These are phyloP conservation scores for Talaromyces sp. DNA, from an alignment of 2,329 filamentous ascomycete genomes.

Conservation along the genomic window DNA sequence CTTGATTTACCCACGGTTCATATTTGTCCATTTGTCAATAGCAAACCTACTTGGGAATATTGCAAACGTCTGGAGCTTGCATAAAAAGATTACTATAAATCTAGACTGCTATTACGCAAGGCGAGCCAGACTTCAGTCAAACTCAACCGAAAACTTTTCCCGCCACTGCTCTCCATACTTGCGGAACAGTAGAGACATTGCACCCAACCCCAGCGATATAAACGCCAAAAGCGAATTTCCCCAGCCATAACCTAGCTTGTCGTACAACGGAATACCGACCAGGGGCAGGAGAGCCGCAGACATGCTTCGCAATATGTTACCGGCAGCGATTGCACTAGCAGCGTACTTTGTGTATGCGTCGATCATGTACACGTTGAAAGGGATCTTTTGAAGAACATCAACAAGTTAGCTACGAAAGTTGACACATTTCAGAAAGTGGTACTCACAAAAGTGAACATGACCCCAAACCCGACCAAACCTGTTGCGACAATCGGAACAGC, in stretches of 20 bases:
- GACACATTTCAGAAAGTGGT: background rate
- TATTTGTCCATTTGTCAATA: background rate
- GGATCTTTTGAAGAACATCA: background rate
- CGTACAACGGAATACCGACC: conserved; percentile 50
- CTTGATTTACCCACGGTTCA: background rate
- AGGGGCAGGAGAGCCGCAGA: conserved; percentile 57
- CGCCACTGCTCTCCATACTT: conserved; percentile 23
- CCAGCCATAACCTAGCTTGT: conserved; percentile 43
- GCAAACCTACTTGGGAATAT: background rate
- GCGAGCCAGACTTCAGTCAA: background rate
- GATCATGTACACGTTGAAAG: conserved; percentile 57
- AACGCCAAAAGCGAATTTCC: conserved; percentile 52
- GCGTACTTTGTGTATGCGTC: conserved; percentile 47
- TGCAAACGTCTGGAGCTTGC: too few species aligned
- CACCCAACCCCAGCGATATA: conserved; percentile 47
- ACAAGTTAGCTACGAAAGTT: background rate
- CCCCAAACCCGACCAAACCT: conserved; percentile 49
- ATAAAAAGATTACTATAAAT: background rate
- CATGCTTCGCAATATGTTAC: conserved; percentile 51
- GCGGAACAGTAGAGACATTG: conserved; percentile 30
- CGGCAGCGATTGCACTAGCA: conserved; percentile 48
- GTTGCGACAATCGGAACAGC: conserved; percentile 57
- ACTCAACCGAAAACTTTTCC: background rate
- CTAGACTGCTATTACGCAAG: background rate
- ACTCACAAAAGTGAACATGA: conserved; percentile 49